Evolutionary conservation across 345 rosid genomes (phyloP), one percentile per base, ranked within the genome.

Genomic region (Brassica carinata): DNA sequence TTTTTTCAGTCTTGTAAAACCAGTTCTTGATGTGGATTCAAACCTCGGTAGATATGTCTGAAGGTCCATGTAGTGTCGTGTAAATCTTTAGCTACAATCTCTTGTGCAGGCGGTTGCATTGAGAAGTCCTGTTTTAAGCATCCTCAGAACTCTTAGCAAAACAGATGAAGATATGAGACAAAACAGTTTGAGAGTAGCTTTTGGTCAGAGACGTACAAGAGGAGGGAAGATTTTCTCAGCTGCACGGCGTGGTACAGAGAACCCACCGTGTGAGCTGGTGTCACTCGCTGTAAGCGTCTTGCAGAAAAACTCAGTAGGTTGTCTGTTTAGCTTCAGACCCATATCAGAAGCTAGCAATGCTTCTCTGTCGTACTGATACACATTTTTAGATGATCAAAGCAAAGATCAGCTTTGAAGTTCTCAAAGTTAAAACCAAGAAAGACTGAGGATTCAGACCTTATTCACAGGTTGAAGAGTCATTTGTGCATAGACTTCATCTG

Each of bases 201-300:
- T 71, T 74, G 74, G 19, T 65, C 14, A 61, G 27, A 29, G 58
- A 86, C 91, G 19, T 79, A 95, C 99, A 58, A 95, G 93, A 79
- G 92, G 85, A 36, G 99, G 99, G 82, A 95, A 95, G 45, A 93
- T 93, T 84, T 93, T 95, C 88, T 95, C 99, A 40, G 99, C 99
- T 62, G 99, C 92, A 79, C 99, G 88, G 7, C 99, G 97, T 30
- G 99, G 98, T 31, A 95, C 99, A 51, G 97, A 95, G 82, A 95
- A 95, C 36, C 99, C 99, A 72, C 99, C 98, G 30, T 93, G 99
- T 29, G 98, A 93, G 79, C 99, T 95, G 18, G 98, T 95, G 77
- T 95, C 98, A 71, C 99, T 95, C 9, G 98, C 99, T 10, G 99
- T 95, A 57, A 95, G 94, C 61, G 94, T 93, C 87, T 96, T 96